Conservation (phyloP, 2,329 filamentous ascomycete species). For the Ascocoryne sarcoides region DNA sequence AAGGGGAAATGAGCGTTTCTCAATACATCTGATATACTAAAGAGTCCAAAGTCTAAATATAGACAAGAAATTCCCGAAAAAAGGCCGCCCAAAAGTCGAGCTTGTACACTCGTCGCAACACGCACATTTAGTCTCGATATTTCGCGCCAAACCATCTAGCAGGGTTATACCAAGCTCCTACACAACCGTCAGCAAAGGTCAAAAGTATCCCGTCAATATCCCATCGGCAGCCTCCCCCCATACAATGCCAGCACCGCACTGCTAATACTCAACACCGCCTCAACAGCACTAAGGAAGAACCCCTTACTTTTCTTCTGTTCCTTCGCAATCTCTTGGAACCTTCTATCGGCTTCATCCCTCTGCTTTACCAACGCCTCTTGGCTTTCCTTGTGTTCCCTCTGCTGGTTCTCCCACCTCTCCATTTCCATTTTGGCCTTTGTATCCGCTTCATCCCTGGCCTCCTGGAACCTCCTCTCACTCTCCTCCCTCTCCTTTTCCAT, state of each 20-base stretch:
- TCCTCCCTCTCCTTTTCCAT: neutral
- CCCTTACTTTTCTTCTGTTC: slow-evolving; percentile 1
- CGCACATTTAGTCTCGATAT: neutral
- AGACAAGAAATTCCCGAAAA: too few relatives aligned
- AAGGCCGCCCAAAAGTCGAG: too few relatives aligned
- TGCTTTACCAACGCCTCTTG: neutral
- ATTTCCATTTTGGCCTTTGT: neutral
- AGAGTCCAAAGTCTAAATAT: too few relatives aligned
- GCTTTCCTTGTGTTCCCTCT: neutral
- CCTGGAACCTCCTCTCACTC: neutral
- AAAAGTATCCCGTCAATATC: too few relatives aligned
- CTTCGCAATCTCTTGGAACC: neutral
- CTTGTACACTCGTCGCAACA: too few relatives aligned
- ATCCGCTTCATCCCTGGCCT: neutral
- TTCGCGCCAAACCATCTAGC: neutral
- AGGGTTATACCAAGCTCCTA: neutral
- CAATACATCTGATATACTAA: too few relatives aligned
- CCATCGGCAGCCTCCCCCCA: too few relatives aligned
- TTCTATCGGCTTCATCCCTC: neutral
- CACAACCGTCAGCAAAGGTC: neutral
- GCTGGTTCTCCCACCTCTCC: neutral
- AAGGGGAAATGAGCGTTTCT: too few relatives aligned
- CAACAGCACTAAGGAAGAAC: neutral
- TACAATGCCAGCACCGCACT: neutral
- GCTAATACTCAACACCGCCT: neutral